These are phyloP conservation scores for Chaetomium globosum DNA, from an alignment of 2,329 filamentous ascomycete genomes.

Conservation along the genomic window DNA sequence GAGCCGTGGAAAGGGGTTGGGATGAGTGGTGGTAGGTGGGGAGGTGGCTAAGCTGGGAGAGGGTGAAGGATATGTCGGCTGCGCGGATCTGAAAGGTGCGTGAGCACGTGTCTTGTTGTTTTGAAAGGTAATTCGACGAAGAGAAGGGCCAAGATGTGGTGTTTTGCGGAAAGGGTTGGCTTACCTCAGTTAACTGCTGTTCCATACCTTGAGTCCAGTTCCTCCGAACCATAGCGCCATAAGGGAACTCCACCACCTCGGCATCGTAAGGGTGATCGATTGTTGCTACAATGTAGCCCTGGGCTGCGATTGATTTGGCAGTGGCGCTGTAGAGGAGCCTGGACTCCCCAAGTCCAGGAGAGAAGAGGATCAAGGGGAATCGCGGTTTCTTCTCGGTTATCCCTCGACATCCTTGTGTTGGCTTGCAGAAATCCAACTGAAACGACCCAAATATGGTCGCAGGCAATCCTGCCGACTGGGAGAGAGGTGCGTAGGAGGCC, in stretches of 20 bases:
- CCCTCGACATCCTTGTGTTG: not conserved
- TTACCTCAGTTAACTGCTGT: conserved; percentile 2
- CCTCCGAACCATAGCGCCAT: not conserved
- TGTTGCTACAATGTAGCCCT: conserved; percentile 1
- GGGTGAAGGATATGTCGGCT: conserved; percentile 1
- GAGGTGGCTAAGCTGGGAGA: not conserved
- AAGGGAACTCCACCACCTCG: not conserved
- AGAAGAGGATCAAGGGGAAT: not conserved
- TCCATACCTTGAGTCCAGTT: not conserved
- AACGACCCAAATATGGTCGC: not conserved
- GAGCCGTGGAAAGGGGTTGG: not conserved
- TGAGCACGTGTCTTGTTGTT: too few species aligned
- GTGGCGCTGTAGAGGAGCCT: conserved; percentile 4
- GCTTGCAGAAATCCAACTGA: conserved; percentile 5
- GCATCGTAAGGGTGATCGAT: conserved; percentile 5
- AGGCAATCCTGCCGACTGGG: conserved; percentile 6
- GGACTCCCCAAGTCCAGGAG: conserved; percentile 7
- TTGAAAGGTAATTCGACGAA: not conserved
- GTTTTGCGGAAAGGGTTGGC: not conserved
- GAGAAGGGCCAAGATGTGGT: not conserved
- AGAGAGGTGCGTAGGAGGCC: conserved; percentile 3
- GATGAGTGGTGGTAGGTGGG: not conserved
- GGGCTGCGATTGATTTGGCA: conserved; percentile 8
- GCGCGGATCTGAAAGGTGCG: not conserved
- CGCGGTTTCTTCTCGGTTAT: not conserved